Evolutionary conservation across 768 basidiomycete genomes (phyloP), one percentile per base, ranked within the genome.

Genomic region (Pholiota conissans): DNA sequence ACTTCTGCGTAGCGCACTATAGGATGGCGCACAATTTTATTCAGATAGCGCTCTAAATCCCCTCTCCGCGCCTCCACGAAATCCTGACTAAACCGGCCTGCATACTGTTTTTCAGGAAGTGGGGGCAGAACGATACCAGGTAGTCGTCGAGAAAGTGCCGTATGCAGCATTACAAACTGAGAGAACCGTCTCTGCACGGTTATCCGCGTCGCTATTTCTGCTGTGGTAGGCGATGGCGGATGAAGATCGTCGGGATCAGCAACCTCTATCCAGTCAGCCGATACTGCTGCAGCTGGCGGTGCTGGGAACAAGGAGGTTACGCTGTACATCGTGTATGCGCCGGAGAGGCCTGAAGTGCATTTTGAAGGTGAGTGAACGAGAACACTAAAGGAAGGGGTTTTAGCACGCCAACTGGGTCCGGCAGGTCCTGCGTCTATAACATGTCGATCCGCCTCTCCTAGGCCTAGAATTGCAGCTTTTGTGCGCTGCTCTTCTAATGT

Each of bases 131-230:
- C 85, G 27, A 94, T 83, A 0, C 89, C 89, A 5, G 90, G 90
- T 3, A 93, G 81, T 7, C 86, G 78, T 22, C 84, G 76, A 18
- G 80, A 76, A 48, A 95, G 73, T 8, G 87, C 84, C 2, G 87
- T 85, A 61, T 93, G 88, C 28, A 95, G 78, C 49, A 86, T 79
- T 26, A 87, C 84, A 63, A 95, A 95, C 57, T 94, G 89, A 3
- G 91, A 92, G 73, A 90, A 95, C 6, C 93, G 86, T 10, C 93
- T 80, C 34, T 88, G 78, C 34, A 94, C 92, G 0, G 88, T 92
- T 58, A 93, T 82, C 29, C 84, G 76, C 9, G 79, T 74, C 1
- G 84, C 75, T 1, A 79, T 73, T 4, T 71, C 57, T 62, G 69
- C 26, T 28, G 56, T 50, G 1, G 63, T 63, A 5, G 68, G 65